Evolutionary conservation across 345 rosid species (phyloP).

Genomic region (Durio zibethinus): DNA sequence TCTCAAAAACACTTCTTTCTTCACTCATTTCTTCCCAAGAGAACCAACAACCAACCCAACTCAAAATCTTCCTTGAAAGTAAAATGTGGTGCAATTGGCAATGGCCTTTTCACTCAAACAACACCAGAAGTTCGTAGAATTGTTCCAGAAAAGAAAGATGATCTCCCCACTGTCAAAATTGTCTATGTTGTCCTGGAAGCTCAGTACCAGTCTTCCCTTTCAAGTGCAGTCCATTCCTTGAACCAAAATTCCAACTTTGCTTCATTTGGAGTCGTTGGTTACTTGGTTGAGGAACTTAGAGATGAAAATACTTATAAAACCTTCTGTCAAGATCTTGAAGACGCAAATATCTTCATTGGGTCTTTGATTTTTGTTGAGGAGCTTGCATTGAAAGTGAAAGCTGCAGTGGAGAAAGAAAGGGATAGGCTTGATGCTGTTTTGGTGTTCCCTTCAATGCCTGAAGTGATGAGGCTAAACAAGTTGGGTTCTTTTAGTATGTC

Average conservation of each 20-base stretch:
- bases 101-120: slow-evolving; percentile 95
- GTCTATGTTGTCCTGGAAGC: slow-evolving; percentile 98
- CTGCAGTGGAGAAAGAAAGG: slow-evolving; percentile 90
- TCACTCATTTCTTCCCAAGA: slow-evolving; percentile 61
- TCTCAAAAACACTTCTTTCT: slow-evolving; percentile 69
- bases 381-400: slow-evolving; percentile 80
- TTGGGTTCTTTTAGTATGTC: slow-evolving; percentile 97
- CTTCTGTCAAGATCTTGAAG: slow-evolving; percentile 83
- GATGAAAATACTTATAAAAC: slow-evolving; percentile 62
- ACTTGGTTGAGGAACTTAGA: slow-evolving; percentile 92
- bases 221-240: slow-evolving; percentile 71
- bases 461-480: slow-evolving; percentile 96
- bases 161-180: slow-evolving; percentile 73
- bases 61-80: slow-evolving; percentile 45
- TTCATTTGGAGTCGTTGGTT: slow-evolving; percentile 83
- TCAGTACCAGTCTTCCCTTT: slow-evolving; percentile 88
- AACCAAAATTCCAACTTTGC: slow-evolving; percentile 61
- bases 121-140: slow-evolving; percentile 86
- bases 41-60: slow-evolving; percentile 27
- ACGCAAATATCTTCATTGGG: slow-evolving; percentile 89
- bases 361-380: slow-evolving; percentile 95
- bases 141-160: slow-evolving; percentile 62
- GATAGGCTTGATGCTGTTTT: slow-evolving; percentile 94
- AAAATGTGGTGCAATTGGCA: slow-evolving; percentile 68
- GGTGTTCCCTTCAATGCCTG: slow-evolving; percentile 99